Conservation (phyloP, 805 yeast genomes). For the Ogataea polymorpha region DNA sequence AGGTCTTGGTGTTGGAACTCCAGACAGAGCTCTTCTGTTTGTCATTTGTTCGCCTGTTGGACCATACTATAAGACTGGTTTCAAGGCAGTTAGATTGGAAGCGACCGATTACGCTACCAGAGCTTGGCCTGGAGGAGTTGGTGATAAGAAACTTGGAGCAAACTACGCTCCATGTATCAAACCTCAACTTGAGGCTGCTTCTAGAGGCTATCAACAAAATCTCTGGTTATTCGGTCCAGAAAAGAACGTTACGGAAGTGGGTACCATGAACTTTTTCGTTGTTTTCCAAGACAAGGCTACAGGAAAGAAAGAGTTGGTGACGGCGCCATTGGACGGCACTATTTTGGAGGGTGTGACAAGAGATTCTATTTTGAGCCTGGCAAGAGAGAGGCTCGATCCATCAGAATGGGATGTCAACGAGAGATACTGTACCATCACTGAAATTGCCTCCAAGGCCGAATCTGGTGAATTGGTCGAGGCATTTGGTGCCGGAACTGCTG, state of each 20-base stretch:
- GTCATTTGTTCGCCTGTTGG: constrained; percentile 96
- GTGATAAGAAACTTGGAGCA: constrained; percentile 94
- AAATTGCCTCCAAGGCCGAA: constrained; percentile 71
- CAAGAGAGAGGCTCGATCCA: constrained; percentile 70
- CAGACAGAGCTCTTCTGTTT: constrained; percentile 75
- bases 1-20: constrained; percentile 82
- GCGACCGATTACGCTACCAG: constrained; percentile 95
- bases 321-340: constrained; percentile 97
- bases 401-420: constrained; percentile 81
- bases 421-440: constrained; percentile 78
- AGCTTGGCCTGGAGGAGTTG: constrained; percentile 99
- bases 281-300: constrained; percentile 71
- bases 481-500: constrained; percentile 97
- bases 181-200: constrained; percentile 89
- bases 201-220: constrained; percentile 92
- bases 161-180: constrained; percentile 94
- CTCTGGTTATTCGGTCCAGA: constrained; percentile 95
- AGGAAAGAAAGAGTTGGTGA: constrained; percentile 87
- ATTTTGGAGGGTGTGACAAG: constrained; percentile 96
- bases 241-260: constrained; percentile 87
- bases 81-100: constrained; percentile 91
- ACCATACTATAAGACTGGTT: constrained; percentile 92
- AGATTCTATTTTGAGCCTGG: constrained; percentile 76
- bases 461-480: constrained; percentile 90
- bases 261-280: constrained; percentile 94